Conservation (phyloP, 2,329 filamentous ascomycete genomes). For the Ascochyta rabiei region DNA sequence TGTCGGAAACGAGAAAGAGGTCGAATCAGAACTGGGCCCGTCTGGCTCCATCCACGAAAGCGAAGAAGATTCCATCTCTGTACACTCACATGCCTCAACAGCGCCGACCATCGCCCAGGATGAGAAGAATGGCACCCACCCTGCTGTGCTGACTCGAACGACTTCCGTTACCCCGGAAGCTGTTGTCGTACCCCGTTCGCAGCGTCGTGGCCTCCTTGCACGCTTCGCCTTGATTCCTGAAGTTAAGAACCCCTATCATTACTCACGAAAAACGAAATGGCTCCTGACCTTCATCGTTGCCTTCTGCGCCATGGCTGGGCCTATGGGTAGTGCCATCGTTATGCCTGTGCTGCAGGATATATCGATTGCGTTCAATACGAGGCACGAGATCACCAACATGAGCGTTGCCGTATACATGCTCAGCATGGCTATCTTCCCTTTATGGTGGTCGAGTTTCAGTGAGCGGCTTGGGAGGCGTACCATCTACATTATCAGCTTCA, state of each 20-base stretch:
- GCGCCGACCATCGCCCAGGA: conserved; percentile 27
- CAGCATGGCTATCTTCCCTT: conserved; percentile 49
- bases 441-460: conserved; percentile 50
- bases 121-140: conserved; percentile 14
- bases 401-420: conserved; percentile 51
- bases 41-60: conserved; percentile 8
- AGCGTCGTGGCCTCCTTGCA: conserved; percentile 75
- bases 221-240: conserved; percentile 76
- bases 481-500: conserved; percentile 46
- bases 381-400: conserved; percentile 47
- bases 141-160: conserved; percentile 33
- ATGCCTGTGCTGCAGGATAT: conserved; percentile 60
- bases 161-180: conserved; percentile 48
- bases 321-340: conserved; percentile 83
- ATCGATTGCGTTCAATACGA: conserved; percentile 37
- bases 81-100: conserved; percentile 30
- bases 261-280: conserved; percentile 80
- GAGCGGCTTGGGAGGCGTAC: conserved; percentile 45
- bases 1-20: conserved; percentile 9
- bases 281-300: conserved; percentile 78
- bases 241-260: conserved; percentile 76
- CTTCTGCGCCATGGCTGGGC: conserved; percentile 75
- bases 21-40: conserved; percentile 1
- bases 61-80: conserved; percentile 5
- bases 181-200: conserved; percentile 55